Evolutionary conservation across 164 flowering plant species (phyloP).

Genomic region (Chimonanthus salicifolius): DNA sequence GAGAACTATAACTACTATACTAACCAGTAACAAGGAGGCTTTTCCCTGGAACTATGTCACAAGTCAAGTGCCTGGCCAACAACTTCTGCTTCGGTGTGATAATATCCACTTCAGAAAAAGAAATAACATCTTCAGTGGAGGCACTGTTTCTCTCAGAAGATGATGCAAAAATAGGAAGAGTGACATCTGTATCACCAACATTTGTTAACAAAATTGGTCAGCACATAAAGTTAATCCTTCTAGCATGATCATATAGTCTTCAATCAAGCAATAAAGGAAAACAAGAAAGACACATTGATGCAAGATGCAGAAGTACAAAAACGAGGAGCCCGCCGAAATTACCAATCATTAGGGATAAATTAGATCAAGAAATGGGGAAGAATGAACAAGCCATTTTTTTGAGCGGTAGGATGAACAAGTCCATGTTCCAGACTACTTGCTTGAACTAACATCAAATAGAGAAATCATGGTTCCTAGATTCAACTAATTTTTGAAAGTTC

Average conservation of each 20-base stretch:
- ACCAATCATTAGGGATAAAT: too few relatives aligned
- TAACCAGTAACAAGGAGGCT: conserved; percentile 95
- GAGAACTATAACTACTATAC: conserved; percentile 18
- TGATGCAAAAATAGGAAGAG: conserved; percentile 10
- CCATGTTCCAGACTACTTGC: not conserved
- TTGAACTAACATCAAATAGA: too few relatives aligned
- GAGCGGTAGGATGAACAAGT: not conserved
- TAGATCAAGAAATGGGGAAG: too few relatives aligned
- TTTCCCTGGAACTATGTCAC: conserved; percentile 62
- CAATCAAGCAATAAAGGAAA: not conserved
- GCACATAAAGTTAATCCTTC: not conserved
- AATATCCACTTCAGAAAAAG: conserved; percentile 79
- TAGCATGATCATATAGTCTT: not conserved
- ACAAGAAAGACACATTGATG: not conserved
- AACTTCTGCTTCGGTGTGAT: conserved; percentile 83
- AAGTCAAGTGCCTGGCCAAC: conserved; percentile 74
- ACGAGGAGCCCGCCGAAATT: too few relatives aligned
- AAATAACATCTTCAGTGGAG: conserved; percentile 47
- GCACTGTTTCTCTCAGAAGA: conserved; percentile 14
- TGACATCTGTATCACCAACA: conserved; percentile 24
- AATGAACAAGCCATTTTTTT: too few relatives aligned
- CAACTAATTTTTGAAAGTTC: too few relatives aligned
- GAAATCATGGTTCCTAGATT: too few relatives aligned
- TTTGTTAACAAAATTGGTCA: not conserved
- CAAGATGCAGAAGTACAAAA: too few relatives aligned